Base-by-base conservation (phyloP, 495 filamentous ascomycete species). In the Penicillium dipodomyicola region DNA sequence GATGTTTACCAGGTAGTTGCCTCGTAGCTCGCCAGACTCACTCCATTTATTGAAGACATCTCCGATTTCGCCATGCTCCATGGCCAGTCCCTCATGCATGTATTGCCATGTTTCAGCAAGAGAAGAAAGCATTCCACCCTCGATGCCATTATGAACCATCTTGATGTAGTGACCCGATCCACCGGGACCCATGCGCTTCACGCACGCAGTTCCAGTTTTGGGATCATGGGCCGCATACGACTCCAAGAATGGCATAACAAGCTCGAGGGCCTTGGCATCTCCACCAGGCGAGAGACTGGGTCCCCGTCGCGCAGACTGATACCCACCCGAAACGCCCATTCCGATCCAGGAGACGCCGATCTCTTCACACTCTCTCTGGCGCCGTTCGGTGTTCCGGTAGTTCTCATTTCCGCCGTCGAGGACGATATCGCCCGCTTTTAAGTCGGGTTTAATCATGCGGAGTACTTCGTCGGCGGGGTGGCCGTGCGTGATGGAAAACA, bases 131-230 rank as follows among this genome's bases (percentile, higher is more conserved):
- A 90, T 87, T 17, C 84, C 86, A 47, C 88, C 85, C 67, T 91
- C 86, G 46, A 90, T 89, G 5, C 86, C 86, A 63, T 90, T 89
- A 62, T 91, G 87, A 0, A 88, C 79, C 85, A 90, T 90, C 68
- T 91, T 91, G 33, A 89, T 85, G 61, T 84, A 90, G 67, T 91
- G 84, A 1, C 87, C 87, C 1, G 81, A 77, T 2, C 88, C 86
- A 2, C 81, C 83, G 4, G 80, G 81, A 0, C 87, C 87, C 60
- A 85, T 73, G 11, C 75, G 75, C 11, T 71, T 82, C 5, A 89
- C 86, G 66, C 87, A 91, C 0, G 85, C 80, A 4, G 70, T 78
- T 4, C 84, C 83, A 1, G 78, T 68, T 59, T 73, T 74, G 15
- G 65, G 64, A 57, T 84, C 84, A 63, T 84, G 87, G 14, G 84